Evolutionary conservation across 306 rosid genomes (phyloP).

Genomic region (Vigna mungo): DNA sequence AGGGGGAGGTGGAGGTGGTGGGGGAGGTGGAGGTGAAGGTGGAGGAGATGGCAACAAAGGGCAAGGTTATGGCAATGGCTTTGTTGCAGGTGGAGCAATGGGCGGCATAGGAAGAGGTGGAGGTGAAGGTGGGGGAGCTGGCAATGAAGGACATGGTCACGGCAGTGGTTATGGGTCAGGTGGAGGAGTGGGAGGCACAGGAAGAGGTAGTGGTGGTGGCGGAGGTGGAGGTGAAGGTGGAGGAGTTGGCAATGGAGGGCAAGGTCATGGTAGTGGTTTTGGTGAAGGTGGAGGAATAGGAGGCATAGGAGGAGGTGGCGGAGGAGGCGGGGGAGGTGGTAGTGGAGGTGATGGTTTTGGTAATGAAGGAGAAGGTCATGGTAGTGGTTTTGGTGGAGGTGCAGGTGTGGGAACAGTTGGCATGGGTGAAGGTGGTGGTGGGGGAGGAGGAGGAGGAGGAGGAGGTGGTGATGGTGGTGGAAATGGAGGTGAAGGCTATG

Average conservation of each 20-base stretch:
- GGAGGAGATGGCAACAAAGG: conserved; percentile 48
- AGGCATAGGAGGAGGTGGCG: conserved; percentile 46
- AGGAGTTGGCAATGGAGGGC: conserved; percentile 52
- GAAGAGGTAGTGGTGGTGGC: conserved; percentile 38
- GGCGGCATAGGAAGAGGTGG: conserved; percentile 40
- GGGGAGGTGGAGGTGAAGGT: conserved; percentile 43
- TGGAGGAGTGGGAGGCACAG: background rate
- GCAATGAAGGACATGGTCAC: conserved; percentile 38
- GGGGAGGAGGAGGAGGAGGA: background rate
- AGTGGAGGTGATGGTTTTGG: conserved; percentile 34
- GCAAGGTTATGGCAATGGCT: conserved; percentile 53
- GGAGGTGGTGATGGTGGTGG: conserved; percentile 42
- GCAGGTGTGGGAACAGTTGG: conserved; percentile 21
- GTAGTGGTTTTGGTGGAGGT: conserved; percentile 56
- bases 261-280: conserved; percentile 59
- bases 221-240: conserved; percentile 43
- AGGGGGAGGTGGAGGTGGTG: conserved; percentile 46
- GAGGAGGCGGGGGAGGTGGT: conserved; percentile 45
- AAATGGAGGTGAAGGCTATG: conserved; percentile 30
- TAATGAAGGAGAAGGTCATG: conserved; percentile 46
- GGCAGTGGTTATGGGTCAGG: conserved; percentile 42
- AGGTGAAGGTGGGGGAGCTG: conserved; percentile 23
- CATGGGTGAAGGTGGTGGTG: too few relatives aligned
- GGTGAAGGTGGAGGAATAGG: conserved; percentile 53
- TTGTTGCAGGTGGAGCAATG: conserved; percentile 54